phyloP scores from a whole-genome alignment of 1,284 basidiomycete genomes.

The Coniferiporia weirii region DNA sequence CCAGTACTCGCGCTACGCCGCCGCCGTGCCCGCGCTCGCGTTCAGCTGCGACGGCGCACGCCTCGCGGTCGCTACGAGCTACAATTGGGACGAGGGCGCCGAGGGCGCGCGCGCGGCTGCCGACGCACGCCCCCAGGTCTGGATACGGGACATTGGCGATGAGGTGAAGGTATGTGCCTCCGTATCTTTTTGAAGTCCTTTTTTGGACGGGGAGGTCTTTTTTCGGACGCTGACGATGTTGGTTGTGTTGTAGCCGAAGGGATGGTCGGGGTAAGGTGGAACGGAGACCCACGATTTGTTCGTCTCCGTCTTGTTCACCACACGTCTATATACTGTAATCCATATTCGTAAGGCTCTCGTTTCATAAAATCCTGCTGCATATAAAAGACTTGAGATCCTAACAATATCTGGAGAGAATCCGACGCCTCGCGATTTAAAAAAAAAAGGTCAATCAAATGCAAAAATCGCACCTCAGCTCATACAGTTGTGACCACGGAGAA shows the following conservation, averaged over 20 bases:
- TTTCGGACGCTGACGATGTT: neutral
- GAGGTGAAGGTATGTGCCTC: conserved; percentile 51
- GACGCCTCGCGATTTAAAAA: no score
- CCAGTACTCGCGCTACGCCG: conserved; percentile 78
- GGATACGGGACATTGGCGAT: conserved; percentile 34
- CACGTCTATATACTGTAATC: neutral
- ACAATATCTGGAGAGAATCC: no score
- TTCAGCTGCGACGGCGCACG: conserved; percentile 83
- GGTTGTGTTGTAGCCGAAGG: neutral
- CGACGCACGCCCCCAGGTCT: conserved; percentile 31
- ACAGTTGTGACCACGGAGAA: no score
- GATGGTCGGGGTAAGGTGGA: neutral
- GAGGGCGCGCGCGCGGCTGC: conserved; percentile 43
- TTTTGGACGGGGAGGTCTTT: neutral
- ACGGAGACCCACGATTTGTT: neutral
- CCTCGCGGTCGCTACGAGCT: conserved; percentile 78
- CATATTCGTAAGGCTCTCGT: neutral
- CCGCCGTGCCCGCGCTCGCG: conserved; percentile 66
- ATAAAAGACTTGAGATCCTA: neutral
- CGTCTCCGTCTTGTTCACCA: neutral
- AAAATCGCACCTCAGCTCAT: no score
- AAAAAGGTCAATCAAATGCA: no score
- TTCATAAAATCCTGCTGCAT: neutral
- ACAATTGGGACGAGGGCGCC: conserved; percentile 85
- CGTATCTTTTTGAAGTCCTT: neutral